phyloP scores from a whole-genome alignment of 306 rosid genomes.

The Prunus salicina region DNA sequence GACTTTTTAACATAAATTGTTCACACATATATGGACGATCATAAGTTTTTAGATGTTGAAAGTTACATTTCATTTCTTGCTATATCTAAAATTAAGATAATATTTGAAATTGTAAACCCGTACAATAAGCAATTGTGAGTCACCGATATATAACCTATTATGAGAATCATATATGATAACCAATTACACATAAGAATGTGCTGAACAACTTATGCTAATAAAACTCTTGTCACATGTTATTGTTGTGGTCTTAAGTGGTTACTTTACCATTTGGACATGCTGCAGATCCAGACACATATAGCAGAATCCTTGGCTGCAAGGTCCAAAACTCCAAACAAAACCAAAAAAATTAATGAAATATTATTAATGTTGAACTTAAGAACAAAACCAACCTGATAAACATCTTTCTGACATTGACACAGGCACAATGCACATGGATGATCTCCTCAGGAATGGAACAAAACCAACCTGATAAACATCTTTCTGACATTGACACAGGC shows the following conservation, averaged over 20 bases:
- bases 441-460: neutral
- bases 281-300: neutral
- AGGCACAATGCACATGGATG: slow-evolving; percentile 33
- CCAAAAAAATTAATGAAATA: neutral
- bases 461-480: slow-evolving; percentile 15
- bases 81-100: too few relatives aligned
- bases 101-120: too few relatives aligned
- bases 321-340: neutral
- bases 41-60: too few relatives aligned
- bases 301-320: neutral
- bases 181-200: too few relatives aligned
- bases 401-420: slow-evolving; percentile 21
- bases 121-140: too few relatives aligned
- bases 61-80: too few relatives aligned
- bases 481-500: slow-evolving; percentile 20
- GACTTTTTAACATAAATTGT: too few relatives aligned
- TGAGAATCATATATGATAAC: too few relatives aligned
- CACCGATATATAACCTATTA: too few relatives aligned
- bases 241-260: neutral
- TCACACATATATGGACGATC: too few relatives aligned
- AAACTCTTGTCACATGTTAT: neutral
- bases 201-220: neutral
- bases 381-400: slow-evolving; percentile 21
- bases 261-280: neutral
- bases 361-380: slow-evolving; percentile 3